Percentiles rank a stretch among this genome's conserved stretches.
Evolutionary conservation across 768 basidiomycete genomes (phyloP).

Genomic region (Naganishia vaughanmartiniae): DNA sequence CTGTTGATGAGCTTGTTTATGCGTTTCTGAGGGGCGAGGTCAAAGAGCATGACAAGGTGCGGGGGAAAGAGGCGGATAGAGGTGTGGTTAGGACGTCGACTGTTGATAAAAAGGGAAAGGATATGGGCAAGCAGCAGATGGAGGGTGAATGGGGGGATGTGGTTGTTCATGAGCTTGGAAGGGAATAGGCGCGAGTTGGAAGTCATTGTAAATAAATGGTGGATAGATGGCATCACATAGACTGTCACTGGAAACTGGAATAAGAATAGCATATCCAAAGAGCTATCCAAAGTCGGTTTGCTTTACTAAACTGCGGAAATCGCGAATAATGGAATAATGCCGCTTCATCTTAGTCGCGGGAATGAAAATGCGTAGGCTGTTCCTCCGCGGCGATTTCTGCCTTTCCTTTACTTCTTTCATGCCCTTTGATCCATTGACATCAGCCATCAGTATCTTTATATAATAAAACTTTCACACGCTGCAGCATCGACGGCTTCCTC

Average conservation of each 20-base stretch:
- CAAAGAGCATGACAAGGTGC: conserved; percentile 21
- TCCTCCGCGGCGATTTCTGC: neutral
- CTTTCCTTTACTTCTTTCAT: neutral
- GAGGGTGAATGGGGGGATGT: conserved; percentile 39
- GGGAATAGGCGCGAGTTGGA: conserved; percentile 6
- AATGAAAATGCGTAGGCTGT: neutral
- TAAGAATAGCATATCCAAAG: too few relatives aligned
- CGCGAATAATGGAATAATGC: too few relatives aligned
- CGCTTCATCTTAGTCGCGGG: too few relatives aligned
- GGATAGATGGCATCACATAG: neutral
- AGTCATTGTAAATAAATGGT: neutral
- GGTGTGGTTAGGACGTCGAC: conserved; percentile 35
- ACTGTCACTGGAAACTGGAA: neutral
- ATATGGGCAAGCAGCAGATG: conserved; percentile 35
- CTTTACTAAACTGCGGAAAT: neutral
- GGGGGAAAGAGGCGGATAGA: conserved; percentile 36
- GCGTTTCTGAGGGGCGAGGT: conserved; percentile 39
- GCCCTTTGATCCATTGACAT: neutral
- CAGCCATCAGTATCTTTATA: neutral
- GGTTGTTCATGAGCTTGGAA: conserved; percentile 40
- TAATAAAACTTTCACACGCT: neutral
- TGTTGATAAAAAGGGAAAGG: conserved; percentile 32
- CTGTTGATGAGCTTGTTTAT: conserved; percentile 40
- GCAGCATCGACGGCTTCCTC: neutral
- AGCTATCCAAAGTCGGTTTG: too few relatives aligned